Conservation (phyloP, 2,329 filamentous ascomycete genomes). For the Beauveria rudraprayagi region DNA sequence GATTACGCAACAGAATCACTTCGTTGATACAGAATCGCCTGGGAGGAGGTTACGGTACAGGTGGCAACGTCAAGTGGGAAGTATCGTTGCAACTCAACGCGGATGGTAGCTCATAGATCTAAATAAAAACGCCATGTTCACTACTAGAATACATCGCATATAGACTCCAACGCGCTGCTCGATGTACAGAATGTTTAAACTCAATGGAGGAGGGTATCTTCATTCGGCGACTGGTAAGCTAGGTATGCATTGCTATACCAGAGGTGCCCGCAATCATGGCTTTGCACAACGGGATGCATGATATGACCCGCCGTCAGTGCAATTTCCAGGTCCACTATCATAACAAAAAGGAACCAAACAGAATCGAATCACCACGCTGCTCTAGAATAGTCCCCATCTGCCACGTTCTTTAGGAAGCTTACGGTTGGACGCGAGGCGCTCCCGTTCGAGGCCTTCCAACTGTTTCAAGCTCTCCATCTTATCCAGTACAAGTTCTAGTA, state of each 20-base stretch:
- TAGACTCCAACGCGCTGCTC: not conserved
- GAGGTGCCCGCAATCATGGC: not conserved
- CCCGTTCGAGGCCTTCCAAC: slow-evolving; percentile 67
- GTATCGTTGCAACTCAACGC: slow-evolving; percentile 72
- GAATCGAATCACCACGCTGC: not conserved
- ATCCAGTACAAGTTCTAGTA: slow-evolving; percentile 83
- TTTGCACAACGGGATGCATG: not conserved
- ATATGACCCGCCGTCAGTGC: not conserved
- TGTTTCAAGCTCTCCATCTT: slow-evolving; percentile 92
- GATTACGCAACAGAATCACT: slow-evolving; percentile 66
- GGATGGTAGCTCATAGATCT: slow-evolving; percentile 15
- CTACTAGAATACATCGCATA: not conserved
- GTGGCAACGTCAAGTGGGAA: slow-evolving; percentile 79
- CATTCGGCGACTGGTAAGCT: slow-evolving; percentile 10
- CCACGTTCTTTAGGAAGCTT: slow-evolving; percentile 33
- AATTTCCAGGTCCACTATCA: not conserved
- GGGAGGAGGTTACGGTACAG: slow-evolving; percentile 78
- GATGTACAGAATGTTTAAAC: not conserved
- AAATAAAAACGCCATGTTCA: not conserved
- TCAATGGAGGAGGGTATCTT: slow-evolving; percentile 24
- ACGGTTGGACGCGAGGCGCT: slow-evolving; percentile 26
- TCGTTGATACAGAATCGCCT: slow-evolving; percentile 77
- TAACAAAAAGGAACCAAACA: not conserved
- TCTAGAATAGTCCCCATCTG: slow-evolving; percentile 43
- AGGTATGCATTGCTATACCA: not conserved